These are phyloP conservation scores for Fibroporia radiculosa DNA, from an alignment of 768 basidiomycete genomes.

Conservation along the genomic window DNA sequence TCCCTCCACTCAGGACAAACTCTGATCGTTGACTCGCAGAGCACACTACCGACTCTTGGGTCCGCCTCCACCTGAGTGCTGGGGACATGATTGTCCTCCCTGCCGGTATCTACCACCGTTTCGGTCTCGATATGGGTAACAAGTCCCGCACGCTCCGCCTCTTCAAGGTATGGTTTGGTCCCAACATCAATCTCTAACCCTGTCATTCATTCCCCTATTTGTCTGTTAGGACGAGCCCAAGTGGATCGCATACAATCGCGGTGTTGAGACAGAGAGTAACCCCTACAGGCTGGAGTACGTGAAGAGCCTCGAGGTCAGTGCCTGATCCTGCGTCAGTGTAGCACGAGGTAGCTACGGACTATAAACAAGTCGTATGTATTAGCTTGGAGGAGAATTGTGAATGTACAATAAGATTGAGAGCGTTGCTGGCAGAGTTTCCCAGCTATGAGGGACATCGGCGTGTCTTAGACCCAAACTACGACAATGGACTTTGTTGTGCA, in stretches of 20 bases:
- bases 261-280: constrained; percentile 54
- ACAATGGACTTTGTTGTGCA: too few species aligned
- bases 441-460: too few species aligned
- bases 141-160: constrained; percentile 71
- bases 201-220: neutral
- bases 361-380: too few species aligned
- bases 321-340: too few species aligned
- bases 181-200: neutral
- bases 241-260: constrained; percentile 75
- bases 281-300: constrained; percentile 56
- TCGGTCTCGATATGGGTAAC: constrained; percentile 77
- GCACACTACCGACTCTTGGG: constrained; percentile 64
- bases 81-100: constrained; percentile 87
- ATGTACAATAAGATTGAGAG: too few species aligned
- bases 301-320: constrained; percentile 27
- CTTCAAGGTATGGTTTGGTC: constrained; percentile 65
- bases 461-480: too few species aligned
- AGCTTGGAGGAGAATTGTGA: too few species aligned
- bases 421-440: too few species aligned
- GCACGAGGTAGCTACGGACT: too few species aligned
- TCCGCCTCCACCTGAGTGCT: constrained; percentile 64
- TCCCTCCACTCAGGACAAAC: neutral
- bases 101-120: constrained; percentile 90
- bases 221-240: constrained; percentile 78
- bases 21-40: constrained; percentile 33